Conservation (phyloP, 23 red algal genomes). For the Gracilaria gracilis region DNA sequence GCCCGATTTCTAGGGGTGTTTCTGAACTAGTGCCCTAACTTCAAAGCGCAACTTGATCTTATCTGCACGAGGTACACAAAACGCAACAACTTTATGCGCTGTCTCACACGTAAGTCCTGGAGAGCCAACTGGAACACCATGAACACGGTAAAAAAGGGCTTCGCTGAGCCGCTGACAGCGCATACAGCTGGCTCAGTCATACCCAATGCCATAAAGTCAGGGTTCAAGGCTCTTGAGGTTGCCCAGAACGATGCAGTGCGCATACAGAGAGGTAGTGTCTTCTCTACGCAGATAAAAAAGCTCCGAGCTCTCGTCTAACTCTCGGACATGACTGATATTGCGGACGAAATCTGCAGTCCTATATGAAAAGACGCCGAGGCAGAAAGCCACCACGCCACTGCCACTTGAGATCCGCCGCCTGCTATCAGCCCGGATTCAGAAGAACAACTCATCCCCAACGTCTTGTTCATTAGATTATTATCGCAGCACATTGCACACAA, state of each 20-base stretch:
- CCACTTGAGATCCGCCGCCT: not conserved
- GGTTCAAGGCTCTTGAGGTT: not conserved
- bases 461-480: no score
- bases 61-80: not conserved
- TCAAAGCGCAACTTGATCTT: not conserved
- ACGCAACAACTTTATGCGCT: not conserved
- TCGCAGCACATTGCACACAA: no score
- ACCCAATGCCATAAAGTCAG: not conserved
- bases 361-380: constrained; percentile 10
- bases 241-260: not conserved
- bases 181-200: no score
- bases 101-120: not conserved
- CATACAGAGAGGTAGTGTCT: constrained; percentile 2
- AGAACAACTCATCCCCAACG: no score
- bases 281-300: not conserved
- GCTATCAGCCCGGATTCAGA: no score
- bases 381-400: not conserved
- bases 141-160: no score
- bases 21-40: not conserved
- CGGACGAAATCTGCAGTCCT: not conserved
- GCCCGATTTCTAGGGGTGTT: not conserved
- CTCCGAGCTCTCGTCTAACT: not conserved
- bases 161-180: no score
- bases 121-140: not conserved
- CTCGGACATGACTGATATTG: not conserved